A percentile compares a stretch with the other conserved stretches of the same genome.
Conservation (phyloP, 2,329 filamentous ascomycete species). For the Nemania sp. region DNA sequence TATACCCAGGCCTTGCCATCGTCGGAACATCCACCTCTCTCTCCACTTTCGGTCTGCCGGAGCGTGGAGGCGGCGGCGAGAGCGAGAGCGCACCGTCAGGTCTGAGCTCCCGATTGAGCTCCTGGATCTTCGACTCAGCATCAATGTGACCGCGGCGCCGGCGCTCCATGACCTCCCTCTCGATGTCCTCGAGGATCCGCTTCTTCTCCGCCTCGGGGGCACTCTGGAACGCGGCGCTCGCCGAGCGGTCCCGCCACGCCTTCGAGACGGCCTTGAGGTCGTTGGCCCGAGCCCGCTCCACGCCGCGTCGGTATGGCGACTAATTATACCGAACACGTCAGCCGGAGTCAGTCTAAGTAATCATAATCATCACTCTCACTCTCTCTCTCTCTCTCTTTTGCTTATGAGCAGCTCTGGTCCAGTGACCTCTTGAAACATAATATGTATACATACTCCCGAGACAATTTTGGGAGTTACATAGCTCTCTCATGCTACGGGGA, state of each 20-base stretch:
- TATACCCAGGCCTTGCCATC: constrained; percentile 11
- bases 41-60: too few relatives aligned
- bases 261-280: constrained; percentile 33
- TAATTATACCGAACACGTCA: too few relatives aligned
- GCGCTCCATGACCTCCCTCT: constrained; percentile 29
- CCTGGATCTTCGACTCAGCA: constrained; percentile 4
- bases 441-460: too few relatives aligned
- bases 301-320: constrained; percentile 14
- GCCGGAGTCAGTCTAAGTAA: too few relatives aligned
- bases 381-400: too few relatives aligned
- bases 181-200: constrained; percentile 20
- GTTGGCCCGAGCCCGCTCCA: constrained; percentile 30
- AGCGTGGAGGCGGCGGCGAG: too few relatives aligned
- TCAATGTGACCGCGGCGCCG: constrained; percentile 28
- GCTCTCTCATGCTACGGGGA: too few relatives aligned
- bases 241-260: constrained; percentile 25
- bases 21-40: background rate
- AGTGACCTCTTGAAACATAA: too few relatives aligned
- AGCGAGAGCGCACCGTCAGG: background rate
- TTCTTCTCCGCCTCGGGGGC: background rate
- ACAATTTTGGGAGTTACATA: too few relatives aligned
- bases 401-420: too few relatives aligned
- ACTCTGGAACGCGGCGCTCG: constrained; percentile 16
- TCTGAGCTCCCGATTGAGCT: background rate
- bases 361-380: too few relatives aligned